Base-by-base conservation (phyloP, 2,329 filamentous ascomycete species). In the Fusarium buxicola region DNA sequence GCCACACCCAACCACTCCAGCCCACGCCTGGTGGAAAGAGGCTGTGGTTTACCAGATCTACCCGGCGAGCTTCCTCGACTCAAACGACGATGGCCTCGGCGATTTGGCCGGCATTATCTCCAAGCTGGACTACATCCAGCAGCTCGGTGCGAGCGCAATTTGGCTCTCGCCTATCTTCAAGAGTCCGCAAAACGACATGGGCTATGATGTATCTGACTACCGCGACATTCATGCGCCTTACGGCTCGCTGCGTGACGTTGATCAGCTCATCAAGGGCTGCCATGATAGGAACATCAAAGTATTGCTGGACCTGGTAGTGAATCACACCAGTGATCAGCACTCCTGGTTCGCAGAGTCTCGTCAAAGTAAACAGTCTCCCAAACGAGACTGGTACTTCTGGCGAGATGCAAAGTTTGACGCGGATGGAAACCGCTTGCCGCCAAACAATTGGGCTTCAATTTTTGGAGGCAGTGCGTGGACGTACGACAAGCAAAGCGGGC, bases 171-270 rank as follows among this genome's bases (percentile, higher is more conserved):
- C 70, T 3, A 72, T 73, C 36, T 75, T 69, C 38, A 69, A 75
- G 18, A 69, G 66, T 28, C 86, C 86, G 0, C 82, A 86, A 58
- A 72, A 82, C 36, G 87, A 89, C 51, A 87, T 89, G 85, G 87
- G 86, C 3, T 89, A 89, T 68, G 87, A 89, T 65, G 83, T 89
- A 35, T 81, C 82, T 1, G 82, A 91, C 70, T 91, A 90, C 58
- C 55, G 68, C 4, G 63, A 68, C 24, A 73, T 73, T 5, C 60
- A 73, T 12, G 43, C 34, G 1, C 82, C 82, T 6, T 92, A 91
- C 63, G 90, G 89, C 2, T 88, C 86, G 1, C 75, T 92, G 13
- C 76, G 79, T 49, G 88, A 92, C 71, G 84, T 91, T 38, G 86
- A 91, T 32, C 71, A 76, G 1, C 73, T 92, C 32, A 87, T 91